Evolutionary conservation across 75 land plant species (phyloP).

Genomic region (Larix kaempferi): DNA sequence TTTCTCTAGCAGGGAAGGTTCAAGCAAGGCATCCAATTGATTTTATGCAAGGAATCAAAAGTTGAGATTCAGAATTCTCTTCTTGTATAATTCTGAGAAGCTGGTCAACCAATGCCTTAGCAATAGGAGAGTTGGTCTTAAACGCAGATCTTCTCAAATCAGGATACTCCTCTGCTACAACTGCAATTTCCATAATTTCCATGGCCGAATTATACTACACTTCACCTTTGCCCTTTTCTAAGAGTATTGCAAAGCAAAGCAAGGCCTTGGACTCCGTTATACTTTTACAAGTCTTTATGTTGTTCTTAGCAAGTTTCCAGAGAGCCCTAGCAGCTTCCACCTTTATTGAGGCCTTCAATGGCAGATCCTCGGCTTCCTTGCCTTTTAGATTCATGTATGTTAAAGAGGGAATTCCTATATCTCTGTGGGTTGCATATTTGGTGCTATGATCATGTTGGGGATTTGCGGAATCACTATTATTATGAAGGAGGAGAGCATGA

Average conservation of each 20-base stretch:
- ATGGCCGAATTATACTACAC: conserved; percentile 71
- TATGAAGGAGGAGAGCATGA: too few species aligned
- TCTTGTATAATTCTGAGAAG: conserved; percentile 44
- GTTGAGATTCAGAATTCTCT: conserved; percentile 32
- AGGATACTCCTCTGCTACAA: conserved; percentile 59
- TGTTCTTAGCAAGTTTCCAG: conserved; percentile 58
- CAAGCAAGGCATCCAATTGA: conserved; percentile 59
- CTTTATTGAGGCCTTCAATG: too few species aligned
- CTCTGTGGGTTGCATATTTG: too few species aligned
- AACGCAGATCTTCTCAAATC: conserved; percentile 69
- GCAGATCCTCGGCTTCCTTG: too few species aligned
- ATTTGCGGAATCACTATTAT: too few species aligned
- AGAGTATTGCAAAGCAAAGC: conserved; percentile 70
- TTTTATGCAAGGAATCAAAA: conserved; percentile 55
- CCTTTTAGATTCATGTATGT: conserved; percentile 70
- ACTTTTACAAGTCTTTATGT: conserved; percentile 45
- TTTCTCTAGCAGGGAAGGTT: conserved; percentile 67
- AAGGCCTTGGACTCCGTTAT: conserved; percentile 80
- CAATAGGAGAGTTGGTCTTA: conserved; percentile 76
- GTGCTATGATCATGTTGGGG: too few species aligned
- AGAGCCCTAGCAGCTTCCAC: conserved; percentile 43
- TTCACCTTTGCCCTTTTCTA: conserved; percentile 58
- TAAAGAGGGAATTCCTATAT: conserved; percentile 16
- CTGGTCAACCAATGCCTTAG: conserved; percentile 73
- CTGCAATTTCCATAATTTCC: conserved; percentile 81